Percentiles rank a stretch among this genome's conserved stretches.
Conservation (phyloP, 345 rosid genomes). For the Brassica napus region DNA sequence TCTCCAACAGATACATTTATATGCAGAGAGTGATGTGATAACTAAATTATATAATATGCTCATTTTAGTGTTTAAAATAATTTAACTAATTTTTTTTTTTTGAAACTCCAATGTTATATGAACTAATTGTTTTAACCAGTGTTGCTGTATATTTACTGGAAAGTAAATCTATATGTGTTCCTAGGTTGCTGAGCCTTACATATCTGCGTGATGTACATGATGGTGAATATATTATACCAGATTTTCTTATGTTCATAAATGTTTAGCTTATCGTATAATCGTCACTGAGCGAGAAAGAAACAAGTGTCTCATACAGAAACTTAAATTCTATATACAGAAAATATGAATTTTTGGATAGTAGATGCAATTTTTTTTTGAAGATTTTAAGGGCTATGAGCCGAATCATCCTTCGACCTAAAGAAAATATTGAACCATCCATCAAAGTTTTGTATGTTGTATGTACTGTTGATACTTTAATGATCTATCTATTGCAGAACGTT, state of each 20-base stretch:
- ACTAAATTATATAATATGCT: neutral
- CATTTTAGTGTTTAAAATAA: neutral
- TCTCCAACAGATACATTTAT: conserved; percentile 30
- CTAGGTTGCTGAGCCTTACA: conserved; percentile 25
- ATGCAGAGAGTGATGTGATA: neutral
- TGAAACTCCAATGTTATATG: too few species aligned
- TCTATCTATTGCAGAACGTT: neutral
- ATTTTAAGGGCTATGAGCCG: neutral
- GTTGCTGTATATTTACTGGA: conserved; percentile 7
- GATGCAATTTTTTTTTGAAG: neutral
- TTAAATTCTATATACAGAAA: neutral
- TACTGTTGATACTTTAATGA: neutral
- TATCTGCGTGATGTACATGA: neutral
- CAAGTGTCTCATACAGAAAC: neutral
- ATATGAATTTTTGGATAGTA: neutral
- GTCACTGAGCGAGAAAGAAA: neutral
- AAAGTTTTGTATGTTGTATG: neutral
- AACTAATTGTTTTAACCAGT: neutral
- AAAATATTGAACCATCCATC: neutral
- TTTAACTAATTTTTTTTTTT: neutral
- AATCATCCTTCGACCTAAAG: neutral
- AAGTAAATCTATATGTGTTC: conserved; percentile 23
- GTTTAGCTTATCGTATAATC: neutral
- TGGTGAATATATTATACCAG: too few species aligned
- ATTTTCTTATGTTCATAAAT: too few species aligned